Conservation (phyloP, 306 rosid genomes). For the Abrus precatorius region DNA sequence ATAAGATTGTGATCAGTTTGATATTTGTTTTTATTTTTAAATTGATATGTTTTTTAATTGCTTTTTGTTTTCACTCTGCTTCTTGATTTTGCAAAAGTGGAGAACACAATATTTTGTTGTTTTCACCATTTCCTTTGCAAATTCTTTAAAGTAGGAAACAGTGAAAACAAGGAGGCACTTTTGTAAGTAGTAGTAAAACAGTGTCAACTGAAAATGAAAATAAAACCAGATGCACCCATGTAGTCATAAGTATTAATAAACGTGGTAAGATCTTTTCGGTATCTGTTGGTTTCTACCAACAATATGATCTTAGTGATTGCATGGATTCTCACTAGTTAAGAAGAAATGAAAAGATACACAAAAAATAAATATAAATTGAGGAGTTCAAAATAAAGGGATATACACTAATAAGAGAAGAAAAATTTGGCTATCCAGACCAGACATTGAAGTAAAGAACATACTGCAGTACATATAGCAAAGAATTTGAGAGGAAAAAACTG, state of each 20-base stretch:
- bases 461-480: neutral
- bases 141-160: neutral
- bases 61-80: neutral
- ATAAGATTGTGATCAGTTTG: neutral
- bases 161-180: neutral
- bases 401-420: conserved; percentile 8
- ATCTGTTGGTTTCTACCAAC: conserved; percentile 27
- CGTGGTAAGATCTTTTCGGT: neutral
- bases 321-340: conserved; percentile 4
- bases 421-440: neutral
- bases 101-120: neutral
- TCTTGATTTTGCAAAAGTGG: neutral
- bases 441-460: neutral
- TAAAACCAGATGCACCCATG: neutral
- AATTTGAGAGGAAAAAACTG: neutral
- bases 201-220: conserved; percentile 23
- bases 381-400: conserved; percentile 9
- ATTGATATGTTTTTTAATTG: neutral
- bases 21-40: neutral
- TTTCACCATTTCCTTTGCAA: conserved; percentile 4
- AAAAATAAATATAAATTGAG: neutral
- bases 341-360: neutral
- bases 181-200: neutral
- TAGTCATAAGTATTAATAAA: neutral
- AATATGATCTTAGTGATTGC: conserved; percentile 3